Evolutionary conservation across 495 filamentous ascomycete species (phyloP), one percentile per base, ranked within the genome.

Genomic region (Chaetomidium leptoderma): DNA sequence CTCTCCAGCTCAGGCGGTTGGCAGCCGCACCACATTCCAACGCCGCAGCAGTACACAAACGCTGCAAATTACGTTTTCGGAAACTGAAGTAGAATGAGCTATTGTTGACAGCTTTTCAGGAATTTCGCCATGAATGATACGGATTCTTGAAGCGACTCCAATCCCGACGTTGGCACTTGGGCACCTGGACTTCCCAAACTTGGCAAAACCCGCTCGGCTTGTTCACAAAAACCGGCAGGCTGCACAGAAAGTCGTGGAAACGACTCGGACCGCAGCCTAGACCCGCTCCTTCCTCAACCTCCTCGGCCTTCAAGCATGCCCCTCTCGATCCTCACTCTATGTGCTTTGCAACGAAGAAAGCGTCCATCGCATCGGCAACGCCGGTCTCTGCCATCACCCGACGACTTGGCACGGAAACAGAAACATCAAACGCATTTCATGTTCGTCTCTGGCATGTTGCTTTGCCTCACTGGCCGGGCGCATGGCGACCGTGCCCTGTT

Each of bases 401-500:
- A n/a, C 32, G 19, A 7, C 21, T n/a, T 17, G 35, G 30, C 48
- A 27, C 33, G 49, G 26, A 11, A 40, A 19, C 35, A 8, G 24
- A 32, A 23, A 9, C 19, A 32, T 2, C 2, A 23, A 54, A 19
- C 26, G 39, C 52, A 45, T 45, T 26, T 55, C 39, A 23, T 6
- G 3, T 11, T 16, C 19, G 4, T 5, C 27, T 50, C 37, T 58
- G 24, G 54, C 24, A 37, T 57, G 44, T 26, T 48, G 33, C 44
- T 16, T 3, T 40, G 45, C 29, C 43, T 32, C 58, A 39, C 14
- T 55, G 37, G 37, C 30, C 30, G 51, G 51, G 51, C 46, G 52
- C 51, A 39, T 47, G 57, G 49, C 40, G 6, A 39, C 45, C 26
- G 51, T 50, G 49, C 44, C 58, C 37, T 17, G 51, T 43, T 36